Evolutionary conservation across 768 basidiomycete species (phyloP), one percentile per base, ranked within the genome.

Genomic region (Xerocomellus intermedius): DNA sequence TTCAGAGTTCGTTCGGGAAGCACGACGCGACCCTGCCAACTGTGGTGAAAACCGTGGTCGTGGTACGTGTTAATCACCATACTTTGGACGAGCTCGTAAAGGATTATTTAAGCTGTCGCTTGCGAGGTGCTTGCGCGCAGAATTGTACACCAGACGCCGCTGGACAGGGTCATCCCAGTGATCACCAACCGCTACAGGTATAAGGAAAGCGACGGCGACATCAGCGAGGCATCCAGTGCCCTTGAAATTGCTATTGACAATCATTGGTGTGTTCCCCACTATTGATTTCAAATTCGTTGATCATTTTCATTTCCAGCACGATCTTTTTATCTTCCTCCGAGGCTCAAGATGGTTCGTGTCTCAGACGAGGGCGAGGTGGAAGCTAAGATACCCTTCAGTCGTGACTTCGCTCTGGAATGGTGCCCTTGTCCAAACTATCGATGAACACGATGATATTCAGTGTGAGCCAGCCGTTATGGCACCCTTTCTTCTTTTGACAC

Each of bases 181-280:
- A 87, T 97, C 85, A 86, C 88, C 13, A 86, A 82, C 2, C 81
- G 95, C 4, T 94, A 84, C 71, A 79, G 80, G 54, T 85, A 89
- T 64, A 72, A 75, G 38, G 85, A 91, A 66, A 65, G 76, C 35
- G 91, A 96, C 64, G 93, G 89, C 0, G 91, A 91, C 52, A 71
- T 75, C 43, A 91, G 89, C 55, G 86, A 85, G 41, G 80, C 85
- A 61, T 76, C 83, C 5, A 92, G 89, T 63, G 87, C 89, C 8
- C 75, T 97, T 41, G 95, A 98, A 69, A 75, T 86, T 69, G 94
- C 95, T n/a, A 91, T 96, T 57, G 95, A 98, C 69, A 83, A 91
- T 50, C 84, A 93, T 62, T 92, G 93, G 91, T 93, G 59, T 37
- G 65, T 51, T 42, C 52, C 45, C 42, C 9, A 19, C n/a, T 30